Base-by-base conservation (phyloP, 495 filamentous ascomycete species). In the Acidiella bohemica region DNA sequence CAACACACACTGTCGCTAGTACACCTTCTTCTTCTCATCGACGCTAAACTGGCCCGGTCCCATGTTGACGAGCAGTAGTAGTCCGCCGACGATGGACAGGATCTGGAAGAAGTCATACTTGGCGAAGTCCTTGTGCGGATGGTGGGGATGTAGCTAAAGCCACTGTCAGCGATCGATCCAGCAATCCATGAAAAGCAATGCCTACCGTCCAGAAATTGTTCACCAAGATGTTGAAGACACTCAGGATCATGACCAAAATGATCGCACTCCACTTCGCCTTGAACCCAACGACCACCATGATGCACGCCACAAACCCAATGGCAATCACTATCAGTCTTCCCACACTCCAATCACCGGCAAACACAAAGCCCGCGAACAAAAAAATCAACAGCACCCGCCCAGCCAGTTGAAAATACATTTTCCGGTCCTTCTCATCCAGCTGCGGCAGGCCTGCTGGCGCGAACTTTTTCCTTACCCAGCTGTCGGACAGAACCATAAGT, bases 91-190 rank as follows among this genome's bases (percentile, higher is more conserved):
- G 62, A 97, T 97, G 29, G 90, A 97, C 37, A 97, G 68, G 57
- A 96, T 93, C 68, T 97, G 90, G 78, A 97, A 97, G 68, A 97
- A 97, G 61, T 96, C 90, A 71, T 97, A 97, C 66, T 97, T 97
- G 70, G 92, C 92, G 54, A 97, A 97, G 59, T 97, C 90, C 71
- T 94, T 93, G 67, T 97, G 86, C 33, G 92, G 90, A 68, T 97
- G 90, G 67, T 93, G 84, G 41, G 84, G 80, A 64, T 96, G 90
- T 47, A 97, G 88, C 88, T 95, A 46, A 9, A 39, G 23, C 17
- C 8, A 37, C 21, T 39, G 37, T 47, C 31, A 42, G 37, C 37
- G n/a, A 47, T 12, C 7, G 21, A 25, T 5, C 8, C 34, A 23
- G 8, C 12, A 9, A 21, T 19, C 14, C 6, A 10, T 31, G 16